phyloP scores from a whole-genome alignment of 2,329 filamentous ascomycete species.

The Xylaria sp. region DNA sequence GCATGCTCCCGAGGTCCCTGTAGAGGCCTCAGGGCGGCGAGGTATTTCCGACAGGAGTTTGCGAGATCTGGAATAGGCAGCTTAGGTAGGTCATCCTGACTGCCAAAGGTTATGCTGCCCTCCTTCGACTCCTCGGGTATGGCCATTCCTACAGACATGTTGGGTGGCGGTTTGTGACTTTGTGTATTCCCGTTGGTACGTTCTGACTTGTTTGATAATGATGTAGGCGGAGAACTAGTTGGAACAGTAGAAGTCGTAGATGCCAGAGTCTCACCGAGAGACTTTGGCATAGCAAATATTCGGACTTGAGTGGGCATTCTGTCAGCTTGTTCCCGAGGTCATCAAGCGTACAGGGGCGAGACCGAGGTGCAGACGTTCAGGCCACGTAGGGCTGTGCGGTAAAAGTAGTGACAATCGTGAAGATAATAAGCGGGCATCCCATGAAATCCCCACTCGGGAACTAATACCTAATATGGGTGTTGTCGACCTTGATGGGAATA shows the following conservation, averaged over 20 bases:
- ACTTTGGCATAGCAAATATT: constrained; percentile 73
- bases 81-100: constrained; percentile 87
- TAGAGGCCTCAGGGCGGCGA: constrained; percentile 78
- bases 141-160: constrained; percentile 39
- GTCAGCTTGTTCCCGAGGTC: constrained; percentile 49
- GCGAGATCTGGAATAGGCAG: constrained; percentile 91
- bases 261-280: constrained; percentile 73
- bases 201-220: constrained; percentile 49
- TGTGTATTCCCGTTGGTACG: constrained; percentile 30
- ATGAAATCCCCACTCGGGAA: constrained; percentile 44
- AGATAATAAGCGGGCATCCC: constrained; percentile 82
- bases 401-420: constrained; percentile 92
- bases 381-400: constrained; percentile 85
- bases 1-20: constrained; percentile 81
- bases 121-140: constrained; percentile 57
- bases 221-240: constrained; percentile 37
- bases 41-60: constrained; percentile 76
- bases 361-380: constrained; percentile 81
- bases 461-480: constrained; percentile 21
- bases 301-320: constrained; percentile 69
- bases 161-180: constrained; percentile 42
- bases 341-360: constrained; percentile 75
- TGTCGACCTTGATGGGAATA: constrained; percentile 14
- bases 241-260: constrained; percentile 35
- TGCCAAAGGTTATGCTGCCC: constrained; percentile 84